A percentile compares a stretch with the other conserved stretches of the same genome.
phyloP scores from a whole-genome alignment of 2,329 filamentous ascomycete species.

The Grosmannia serpens region DNA sequence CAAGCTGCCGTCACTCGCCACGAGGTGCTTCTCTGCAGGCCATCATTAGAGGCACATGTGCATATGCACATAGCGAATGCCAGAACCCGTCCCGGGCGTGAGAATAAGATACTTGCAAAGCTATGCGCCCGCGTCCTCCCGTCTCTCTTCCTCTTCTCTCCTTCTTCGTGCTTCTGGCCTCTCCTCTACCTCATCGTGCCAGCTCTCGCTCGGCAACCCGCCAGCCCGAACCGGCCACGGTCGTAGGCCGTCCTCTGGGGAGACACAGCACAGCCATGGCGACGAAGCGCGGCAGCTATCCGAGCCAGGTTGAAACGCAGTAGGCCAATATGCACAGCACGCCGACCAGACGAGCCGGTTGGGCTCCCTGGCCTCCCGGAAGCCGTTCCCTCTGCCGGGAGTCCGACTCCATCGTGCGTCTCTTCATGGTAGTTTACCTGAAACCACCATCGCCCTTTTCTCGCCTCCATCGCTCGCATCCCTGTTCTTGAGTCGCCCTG shows the following conservation, averaged over 20 bases:
- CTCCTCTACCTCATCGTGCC: no score
- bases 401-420: not conserved
- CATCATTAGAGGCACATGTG: not conserved
- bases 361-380: not conserved
- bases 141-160: not conserved
- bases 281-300: conserved; percentile 2
- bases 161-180: no score
- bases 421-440: not conserved
- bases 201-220: no score
- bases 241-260: no score
- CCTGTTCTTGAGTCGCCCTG: not conserved
- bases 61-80: not conserved
- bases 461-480: not conserved
- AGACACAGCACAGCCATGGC: not conserved
- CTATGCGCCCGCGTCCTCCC: not conserved
- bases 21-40: not conserved
- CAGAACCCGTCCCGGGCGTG: not conserved
- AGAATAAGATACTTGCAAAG: not conserved
- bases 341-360: not conserved
- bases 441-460: not conserved
- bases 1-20: not conserved
- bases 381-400: not conserved
- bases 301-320: conserved; percentile 1
- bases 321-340: not conserved
- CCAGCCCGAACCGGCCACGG: no score